phyloP scores from a whole-genome alignment of 768 basidiomycete species.

The Macrolepiota albuminosa region DNA sequence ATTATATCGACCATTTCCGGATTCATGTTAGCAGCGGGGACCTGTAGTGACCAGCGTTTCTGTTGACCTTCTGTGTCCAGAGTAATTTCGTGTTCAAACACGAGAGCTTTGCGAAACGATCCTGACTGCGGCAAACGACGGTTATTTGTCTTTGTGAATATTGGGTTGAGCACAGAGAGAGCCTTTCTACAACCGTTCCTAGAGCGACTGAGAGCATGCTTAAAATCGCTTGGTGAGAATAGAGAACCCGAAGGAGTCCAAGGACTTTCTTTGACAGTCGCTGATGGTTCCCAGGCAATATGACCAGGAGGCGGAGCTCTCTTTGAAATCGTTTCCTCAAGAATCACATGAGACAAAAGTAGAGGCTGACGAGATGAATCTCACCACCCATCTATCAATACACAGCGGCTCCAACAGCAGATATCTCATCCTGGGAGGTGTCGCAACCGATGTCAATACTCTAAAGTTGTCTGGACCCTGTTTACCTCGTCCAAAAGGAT shows the following conservation, averaged over 20 bases:
- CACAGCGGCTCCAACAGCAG: constrained; percentile 10
- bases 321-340: constrained; percentile 7
- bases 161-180: neutral
- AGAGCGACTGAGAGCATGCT: constrained; percentile 2
- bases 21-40: constrained; percentile 29
- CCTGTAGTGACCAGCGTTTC: constrained; percentile 28
- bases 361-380: neutral
- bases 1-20: constrained; percentile 36
- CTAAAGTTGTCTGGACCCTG: constrained; percentile 2
- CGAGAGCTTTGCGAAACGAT: constrained; percentile 24
- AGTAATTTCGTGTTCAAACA: constrained; percentile 32
- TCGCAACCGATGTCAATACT: constrained; percentile 10
- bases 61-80: constrained; percentile 22
- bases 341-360: neutral
- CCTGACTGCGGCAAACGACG: constrained; percentile 7
- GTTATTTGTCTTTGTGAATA: neutral
- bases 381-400: constrained; percentile 15
- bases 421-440: constrained; percentile 10
- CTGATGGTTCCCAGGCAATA: constrained; percentile 10
- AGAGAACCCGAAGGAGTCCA: constrained; percentile 16
- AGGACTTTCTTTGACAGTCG: neutral
- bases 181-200: neutral
- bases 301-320: constrained; percentile 10
- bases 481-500: constrained; percentile 8
- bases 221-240: constrained; percentile 10